phyloP scores from a whole-genome alignment of 768 basidiomycete species.

The Pisolithus tinctorius region DNA sequence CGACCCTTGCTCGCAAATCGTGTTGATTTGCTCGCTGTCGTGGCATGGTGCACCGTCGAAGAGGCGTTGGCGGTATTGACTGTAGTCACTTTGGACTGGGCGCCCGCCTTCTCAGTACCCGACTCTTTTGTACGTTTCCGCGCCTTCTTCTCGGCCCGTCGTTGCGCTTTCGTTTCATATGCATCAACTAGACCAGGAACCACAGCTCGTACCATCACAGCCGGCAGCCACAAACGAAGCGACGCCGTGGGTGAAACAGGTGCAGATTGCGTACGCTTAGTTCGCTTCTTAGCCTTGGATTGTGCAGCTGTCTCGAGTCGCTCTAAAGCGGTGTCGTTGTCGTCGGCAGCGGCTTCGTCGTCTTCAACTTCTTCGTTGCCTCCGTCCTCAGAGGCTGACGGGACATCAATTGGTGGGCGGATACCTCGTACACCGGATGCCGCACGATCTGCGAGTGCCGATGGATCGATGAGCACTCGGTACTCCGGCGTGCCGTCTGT shows the following conservation, averaged over 20 bases:
- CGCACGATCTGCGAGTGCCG: constrained; percentile 55
- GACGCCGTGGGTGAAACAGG: constrained; percentile 45
- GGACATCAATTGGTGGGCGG: constrained; percentile 37
- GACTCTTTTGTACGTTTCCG: constrained; percentile 12
- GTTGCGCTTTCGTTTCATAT: constrained; percentile 53
- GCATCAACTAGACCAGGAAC: constrained; percentile 59
- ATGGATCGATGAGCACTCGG: constrained; percentile 69
- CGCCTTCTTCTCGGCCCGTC: constrained; percentile 33
- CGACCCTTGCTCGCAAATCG: constrained; percentile 5
- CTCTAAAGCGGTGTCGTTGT: constrained; percentile 7
- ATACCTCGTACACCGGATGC: constrained; percentile 62
- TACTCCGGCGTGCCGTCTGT: constrained; percentile 74
- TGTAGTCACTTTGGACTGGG: neutral
- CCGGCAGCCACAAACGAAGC: constrained; percentile 76
- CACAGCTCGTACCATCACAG: constrained; percentile 63
- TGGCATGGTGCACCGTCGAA: neutral
- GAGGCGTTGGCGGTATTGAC: neutral
- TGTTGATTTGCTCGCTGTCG: constrained; percentile 6
- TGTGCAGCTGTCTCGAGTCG: constrained; percentile 22
- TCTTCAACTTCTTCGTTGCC: constrained; percentile 40
- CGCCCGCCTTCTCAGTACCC: neutral
- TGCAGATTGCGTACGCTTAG: constrained; percentile 34
- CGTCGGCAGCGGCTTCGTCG: constrained; percentile 23
- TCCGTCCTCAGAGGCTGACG: constrained; percentile 41
- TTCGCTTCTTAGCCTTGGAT: constrained; percentile 22